Evolutionary conservation across 1,284 basidiomycete species (phyloP).

Genomic region (Sporisorium reilianum): DNA sequence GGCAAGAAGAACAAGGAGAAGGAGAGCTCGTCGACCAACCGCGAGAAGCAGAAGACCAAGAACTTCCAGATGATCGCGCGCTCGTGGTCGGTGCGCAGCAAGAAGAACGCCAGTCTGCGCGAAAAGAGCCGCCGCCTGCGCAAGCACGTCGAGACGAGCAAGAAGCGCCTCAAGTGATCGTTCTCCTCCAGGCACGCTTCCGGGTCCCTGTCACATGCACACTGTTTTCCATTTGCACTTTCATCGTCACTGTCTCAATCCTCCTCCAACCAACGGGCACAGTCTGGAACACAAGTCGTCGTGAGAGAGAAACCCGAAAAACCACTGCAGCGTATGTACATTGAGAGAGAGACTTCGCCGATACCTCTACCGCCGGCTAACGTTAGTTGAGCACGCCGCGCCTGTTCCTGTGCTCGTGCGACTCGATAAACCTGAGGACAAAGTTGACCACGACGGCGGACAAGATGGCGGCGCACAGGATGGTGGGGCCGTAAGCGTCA

Average conservation of each 20-base stretch:
- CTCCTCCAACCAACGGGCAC: too few relatives aligned
- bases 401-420: constrained; percentile 40
- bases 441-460: constrained; percentile 65
- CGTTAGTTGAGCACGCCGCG: constrained; percentile 48
- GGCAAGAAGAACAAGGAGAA: constrained; percentile 68
- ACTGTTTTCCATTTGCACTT: neutral
- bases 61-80: constrained; percentile 67
- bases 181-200: neutral
- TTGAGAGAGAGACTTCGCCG: too few relatives aligned
- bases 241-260: neutral
- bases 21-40: constrained; percentile 60
- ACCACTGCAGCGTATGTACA: too few relatives aligned
- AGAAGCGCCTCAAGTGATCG: constrained; percentile 60
- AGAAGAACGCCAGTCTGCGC: constrained; percentile 65
- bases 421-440: constrained; percentile 58
- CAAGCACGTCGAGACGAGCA: constrained; percentile 62
- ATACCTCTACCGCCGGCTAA: too few relatives aligned
- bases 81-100: constrained; percentile 63
- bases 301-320: too few relatives aligned
- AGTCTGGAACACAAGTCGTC: too few relatives aligned
- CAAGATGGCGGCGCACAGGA: constrained; percentile 62
- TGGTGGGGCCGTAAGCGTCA: constrained; percentile 64
- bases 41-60: constrained; percentile 64
- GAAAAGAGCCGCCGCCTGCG: constrained; percentile 63
- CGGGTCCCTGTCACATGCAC: too few relatives aligned